A percentile compares a stretch with the other conserved stretches of the same genome.
phyloP scores from a whole-genome alignment of 2,329 filamentous ascomycete species.

The Cladophialophora immunda region DNA sequence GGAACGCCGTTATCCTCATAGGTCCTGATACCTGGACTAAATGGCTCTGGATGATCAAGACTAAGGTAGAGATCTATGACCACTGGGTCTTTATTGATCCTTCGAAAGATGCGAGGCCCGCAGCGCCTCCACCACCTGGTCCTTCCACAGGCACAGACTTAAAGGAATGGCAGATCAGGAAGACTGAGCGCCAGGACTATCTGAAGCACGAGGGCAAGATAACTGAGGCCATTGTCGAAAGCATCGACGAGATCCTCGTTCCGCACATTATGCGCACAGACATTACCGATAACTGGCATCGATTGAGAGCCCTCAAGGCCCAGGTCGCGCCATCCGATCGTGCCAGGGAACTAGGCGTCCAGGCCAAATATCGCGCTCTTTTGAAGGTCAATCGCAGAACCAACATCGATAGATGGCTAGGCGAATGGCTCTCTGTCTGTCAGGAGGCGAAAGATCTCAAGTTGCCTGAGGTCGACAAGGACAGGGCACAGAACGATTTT shows the following conservation, averaged over 20 bases:
- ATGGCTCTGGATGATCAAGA: too few relatives aligned
- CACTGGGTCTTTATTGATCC: too few relatives aligned
- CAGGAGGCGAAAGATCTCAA: not conserved
- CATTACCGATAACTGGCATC: not conserved
- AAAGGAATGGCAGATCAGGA: too few relatives aligned
- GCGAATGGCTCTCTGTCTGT: not conserved
- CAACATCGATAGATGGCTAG: not conserved
- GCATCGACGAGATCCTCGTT: not conserved
- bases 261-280: not conserved
- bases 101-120: too few relatives aligned
- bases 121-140: too few relatives aligned
- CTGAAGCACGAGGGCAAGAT: not conserved
- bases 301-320: not conserved
- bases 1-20: too few relatives aligned
- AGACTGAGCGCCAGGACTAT: too few relatives aligned
- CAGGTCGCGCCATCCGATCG: not conserved
- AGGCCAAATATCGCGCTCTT: not conserved
- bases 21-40: too few relatives aligned
- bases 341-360: not conserved
- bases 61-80: too few relatives aligned
- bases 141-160: too few relatives aligned
- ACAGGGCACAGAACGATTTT: not conserved
- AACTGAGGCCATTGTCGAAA: not conserved
- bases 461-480: not conserved
- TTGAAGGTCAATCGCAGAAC: not conserved